These are phyloP conservation scores for Prosopis cineraria DNA, from an alignment of 306 rosid genomes.

Conservation along the genomic window DNA sequence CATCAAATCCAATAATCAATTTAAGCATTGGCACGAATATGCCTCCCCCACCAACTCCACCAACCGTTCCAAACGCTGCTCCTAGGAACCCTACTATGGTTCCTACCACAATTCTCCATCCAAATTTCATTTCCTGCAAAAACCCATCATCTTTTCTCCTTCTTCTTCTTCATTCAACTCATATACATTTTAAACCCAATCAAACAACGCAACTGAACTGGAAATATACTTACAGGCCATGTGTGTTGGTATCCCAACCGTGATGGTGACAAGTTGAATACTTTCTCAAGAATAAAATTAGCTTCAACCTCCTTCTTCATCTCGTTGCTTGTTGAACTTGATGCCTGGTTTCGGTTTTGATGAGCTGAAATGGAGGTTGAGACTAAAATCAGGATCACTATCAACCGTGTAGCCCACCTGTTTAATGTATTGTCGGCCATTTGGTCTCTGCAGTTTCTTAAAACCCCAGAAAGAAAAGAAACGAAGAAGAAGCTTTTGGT, in stretches of 20 bases:
- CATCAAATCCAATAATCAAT: slow-evolving; percentile 68
- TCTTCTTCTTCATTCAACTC: too few species aligned
- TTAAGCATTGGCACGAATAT: slow-evolving; percentile 78
- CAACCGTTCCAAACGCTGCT: slow-evolving; percentile 75
- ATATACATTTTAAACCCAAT: too few species aligned
- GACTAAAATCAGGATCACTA: slow-evolving; percentile 28
- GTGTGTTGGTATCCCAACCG: slow-evolving; percentile 49
- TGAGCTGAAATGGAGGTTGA: slow-evolving; percentile 48
- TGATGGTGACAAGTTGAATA: slow-evolving; percentile 40
- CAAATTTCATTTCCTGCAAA: slow-evolving; percentile 64
- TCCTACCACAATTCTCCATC: slow-evolving; percentile 67
- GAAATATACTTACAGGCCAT: slow-evolving; percentile 81
- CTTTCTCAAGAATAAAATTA: slow-evolving; percentile 32
- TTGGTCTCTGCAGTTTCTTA: background rate
- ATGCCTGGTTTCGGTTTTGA: slow-evolving; percentile 26
- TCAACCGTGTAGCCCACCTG: slow-evolving; percentile 40
- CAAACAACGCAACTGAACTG: too few species aligned
- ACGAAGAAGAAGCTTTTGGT: background rate
- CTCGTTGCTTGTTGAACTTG: slow-evolving; percentile 28
- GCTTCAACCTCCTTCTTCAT: background rate
- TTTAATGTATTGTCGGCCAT: slow-evolving; percentile 25
- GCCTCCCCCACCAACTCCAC: slow-evolving; percentile 90
- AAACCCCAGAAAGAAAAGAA: background rate
- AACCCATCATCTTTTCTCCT: background rate
- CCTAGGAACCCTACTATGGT: slow-evolving; percentile 63